Base-by-base conservation (phyloP, 208 protist genomes). In the Leishmania gerbilli region DNA sequence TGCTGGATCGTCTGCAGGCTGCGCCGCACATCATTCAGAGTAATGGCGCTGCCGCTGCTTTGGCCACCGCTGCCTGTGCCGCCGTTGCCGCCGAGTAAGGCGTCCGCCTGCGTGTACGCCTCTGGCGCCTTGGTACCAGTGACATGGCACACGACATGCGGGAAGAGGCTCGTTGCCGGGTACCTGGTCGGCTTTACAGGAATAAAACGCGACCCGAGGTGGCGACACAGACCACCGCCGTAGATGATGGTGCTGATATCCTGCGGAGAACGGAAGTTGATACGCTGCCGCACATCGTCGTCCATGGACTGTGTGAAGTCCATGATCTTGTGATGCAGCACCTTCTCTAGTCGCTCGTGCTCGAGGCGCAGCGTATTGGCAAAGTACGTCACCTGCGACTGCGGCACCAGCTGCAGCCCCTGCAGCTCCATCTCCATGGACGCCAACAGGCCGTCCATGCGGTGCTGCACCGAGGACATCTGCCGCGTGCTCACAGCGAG, bases 241-340 rank as follows among this genome's bases (percentile, higher is more conserved):
- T 97, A 97, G 77, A 97, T 97, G 82, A 97, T 92, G 27, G 93
- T 96, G 79, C 91, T 96, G 79, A 97, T 97, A 65, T 97, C 95
- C 84, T 97, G 92, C 69, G 95, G 88, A 27, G 89, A 94, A 64
- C 95, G 90, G 65, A 96, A 95, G 85, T 97, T 97, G 89, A 97
- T 95, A 67, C 87, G 86, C 79, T 87, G 83, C 45, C 95, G 91
- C 79, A 97, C 95, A 71, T 95, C 92, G 79, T 93, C 89, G 75
- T 97, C 95, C 91, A 97, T 95, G 49, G 81, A 56, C 78, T 83
- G 81, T 40, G 95, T 97, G 76, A 97, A 97, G 84, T 95, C 95
- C 84, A 93, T 87, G 31, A 97, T 95, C 79, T 96, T 96, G 37
- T 92, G 83, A 79, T 96, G 91, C 77, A 97, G 86, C n/a, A 93